Base-by-base conservation (phyloP, 768 basidiomycete genomes). In the Tricholoma hemisulphureum region DNA sequence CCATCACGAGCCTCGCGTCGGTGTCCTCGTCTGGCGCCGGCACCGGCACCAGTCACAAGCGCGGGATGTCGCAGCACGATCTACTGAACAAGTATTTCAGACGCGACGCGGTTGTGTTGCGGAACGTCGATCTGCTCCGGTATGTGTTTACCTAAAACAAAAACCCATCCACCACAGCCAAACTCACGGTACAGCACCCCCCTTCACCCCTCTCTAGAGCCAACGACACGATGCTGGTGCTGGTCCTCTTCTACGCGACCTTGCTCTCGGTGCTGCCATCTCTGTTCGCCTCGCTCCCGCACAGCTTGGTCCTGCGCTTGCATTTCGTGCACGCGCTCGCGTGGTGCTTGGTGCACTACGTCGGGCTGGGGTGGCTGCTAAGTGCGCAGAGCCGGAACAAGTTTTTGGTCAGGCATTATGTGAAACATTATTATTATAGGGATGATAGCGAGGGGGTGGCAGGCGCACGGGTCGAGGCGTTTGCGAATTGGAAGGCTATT, bases 401-500 rank as follows among this genome's bases (percentile, higher is more conserved):
- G 71, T 97, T 89, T 76, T 74, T 98, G 35, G 97, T 98, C 24
- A 77, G 93, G 61, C 97, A 99, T 71, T 98, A 90, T 69, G 73
- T 97, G 65, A 94, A 96, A 78, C 86, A 98, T 67, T 99, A 98
- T 67, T 86, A 93, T 65, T 98, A 98, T 71, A 26, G 46, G 28
- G 46, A 49, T n/a, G 82, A 86, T 11, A 77, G 78, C 46, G 78
- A 84, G 57, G 86, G 90, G 55, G 83, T 81, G 14, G 85, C 85
- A 57, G 84, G 86, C 46, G 95, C 96, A 0, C 83, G 95, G n/a
- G 80, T 86, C 35, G 97, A 99, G 68, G 93, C 96, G 0, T 99
- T 98, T 65, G 80, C 83, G 24, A 98, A 97, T 71, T 99, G 95
- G 95, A 98, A 98, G 73, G 80, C 80, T 4, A 80, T 93, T 24